Evolutionary conservation across 495 filamentous ascomycete species (phyloP).

Genomic region (Hapsidospora chrysogenum): DNA sequence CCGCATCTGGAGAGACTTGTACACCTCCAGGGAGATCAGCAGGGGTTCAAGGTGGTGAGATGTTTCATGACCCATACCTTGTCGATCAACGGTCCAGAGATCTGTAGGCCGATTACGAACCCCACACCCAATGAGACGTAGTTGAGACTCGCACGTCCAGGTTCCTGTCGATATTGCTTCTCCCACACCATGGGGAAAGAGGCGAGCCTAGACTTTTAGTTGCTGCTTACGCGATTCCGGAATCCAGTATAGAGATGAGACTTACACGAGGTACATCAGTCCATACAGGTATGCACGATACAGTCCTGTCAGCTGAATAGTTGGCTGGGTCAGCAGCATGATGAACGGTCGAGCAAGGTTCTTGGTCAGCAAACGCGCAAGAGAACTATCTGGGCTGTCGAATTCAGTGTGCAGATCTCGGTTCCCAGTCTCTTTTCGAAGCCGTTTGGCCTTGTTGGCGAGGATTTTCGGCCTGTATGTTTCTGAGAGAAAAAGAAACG

Average conservation of each 20-base stretch:
- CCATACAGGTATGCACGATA: conserved; percentile 51
- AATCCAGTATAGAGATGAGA: too few relatives aligned
- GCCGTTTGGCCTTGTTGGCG: conserved; percentile 30
- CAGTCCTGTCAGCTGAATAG: conserved; percentile 32
- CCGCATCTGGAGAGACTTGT: conserved; percentile 39
- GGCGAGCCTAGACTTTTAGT: conserved; percentile 26
- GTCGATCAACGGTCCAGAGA: conserved; percentile 47
- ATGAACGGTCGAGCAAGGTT: conserved; percentile 38
- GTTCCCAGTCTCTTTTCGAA: conserved; percentile 52
- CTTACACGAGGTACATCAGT: conserved; percentile 46
- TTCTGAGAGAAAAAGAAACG: conserved; percentile 51
- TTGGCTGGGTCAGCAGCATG: conserved; percentile 41
- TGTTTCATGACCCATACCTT: too few relatives aligned
- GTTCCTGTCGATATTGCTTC: conserved; percentile 38
- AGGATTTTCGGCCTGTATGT: conserved; percentile 54
- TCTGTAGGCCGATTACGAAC: conserved; percentile 49
- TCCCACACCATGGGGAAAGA: conserved; percentile 50
- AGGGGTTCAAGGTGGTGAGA: too few relatives aligned
- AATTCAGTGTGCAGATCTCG: conserved; percentile 35
- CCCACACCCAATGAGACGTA: conserved; percentile 54
- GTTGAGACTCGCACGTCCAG: conserved; percentile 48
- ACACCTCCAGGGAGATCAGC: too few relatives aligned
- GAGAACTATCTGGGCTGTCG: conserved; percentile 26
- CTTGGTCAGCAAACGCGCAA: conserved; percentile 22
- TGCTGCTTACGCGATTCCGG: too few relatives aligned